Base-by-base conservation (phyloP, 176 grass and related monocot genomes). In the Elaeis guineensis region DNA sequence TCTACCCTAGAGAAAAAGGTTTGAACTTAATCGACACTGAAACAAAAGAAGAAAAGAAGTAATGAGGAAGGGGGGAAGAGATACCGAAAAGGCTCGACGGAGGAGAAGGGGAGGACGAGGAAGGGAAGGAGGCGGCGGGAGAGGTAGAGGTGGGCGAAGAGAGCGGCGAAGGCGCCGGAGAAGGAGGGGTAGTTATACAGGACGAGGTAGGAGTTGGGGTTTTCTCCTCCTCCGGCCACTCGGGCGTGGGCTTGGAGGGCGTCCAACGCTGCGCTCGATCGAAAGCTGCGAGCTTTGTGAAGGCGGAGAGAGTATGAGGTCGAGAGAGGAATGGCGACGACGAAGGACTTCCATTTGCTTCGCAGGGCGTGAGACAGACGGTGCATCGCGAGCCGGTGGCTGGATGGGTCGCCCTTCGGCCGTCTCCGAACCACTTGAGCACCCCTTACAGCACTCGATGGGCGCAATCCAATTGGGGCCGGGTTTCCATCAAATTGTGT, bases 101-200 rank as follows among this genome's bases (percentile, higher is more conserved):
- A 89, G 72, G 84, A 92, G 81, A 91, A 97, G 17, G 93, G 84
- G 5, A 97, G 79, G 16, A 80, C 16, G 80, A 89, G 76, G 52
- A 89, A 78, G 6, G 70, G 78, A 0, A 73, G 70, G 7, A 22
- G 1, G 55, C 73, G 75, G 59, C 75, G 63, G 5, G 71, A 71
- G 63, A 89, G 79, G 77, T 80, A 97, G 50, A 89, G 84, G 71
- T 76, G 73, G 28, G 84, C 75, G n/a, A 80, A 86, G 44, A 91
- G 84, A 61, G 81, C 92, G 14, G 78, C 76, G 69, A 88, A 97
- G 16, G 84, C 84, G 55, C 92, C 84, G 44, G 78, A 75, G 29
- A 97, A 91, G 65, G 87, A 88, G 20, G 87, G 92, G 69, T 85
- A 97, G 87, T 91, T 88, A 76, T 97, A 97, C 3, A 91, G 79